Evolutionary conservation across 2,329 filamentous ascomycete genomes (phyloP).

Genomic region (Graphiopsis chlorocephala): DNA sequence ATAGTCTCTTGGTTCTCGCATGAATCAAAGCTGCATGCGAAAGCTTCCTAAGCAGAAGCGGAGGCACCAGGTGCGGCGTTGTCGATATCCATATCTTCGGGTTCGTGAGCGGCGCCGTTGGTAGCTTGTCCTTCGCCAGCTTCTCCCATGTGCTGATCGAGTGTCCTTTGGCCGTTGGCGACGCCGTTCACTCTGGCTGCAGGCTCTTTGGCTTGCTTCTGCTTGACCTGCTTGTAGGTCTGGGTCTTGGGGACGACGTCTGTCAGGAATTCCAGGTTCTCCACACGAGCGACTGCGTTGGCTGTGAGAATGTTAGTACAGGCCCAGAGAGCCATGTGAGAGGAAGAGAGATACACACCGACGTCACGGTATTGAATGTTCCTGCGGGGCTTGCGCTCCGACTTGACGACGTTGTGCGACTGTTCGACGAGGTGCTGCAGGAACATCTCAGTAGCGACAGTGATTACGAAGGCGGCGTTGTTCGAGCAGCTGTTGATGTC

Average conservation of each 20-base stretch:
- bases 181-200: conserved; percentile 14
- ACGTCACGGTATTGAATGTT: conserved; percentile 97
- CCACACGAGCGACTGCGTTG: conserved; percentile 78
- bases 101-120: conserved; percentile 23
- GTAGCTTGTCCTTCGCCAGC: conserved; percentile 21
- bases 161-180: conserved; percentile 19
- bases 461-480: conserved; percentile 91
- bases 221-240: conserved; percentile 76
- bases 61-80: conserved; percentile 3
- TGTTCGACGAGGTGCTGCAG: conserved; percentile 86
- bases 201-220: conserved; percentile 39
- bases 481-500: conserved; percentile 85
- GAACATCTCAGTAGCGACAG: conserved; percentile 92
- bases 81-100: conserved; percentile 26
- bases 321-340: background rate
- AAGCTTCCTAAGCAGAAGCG: background rate
- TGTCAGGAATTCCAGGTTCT: conserved; percentile 91
- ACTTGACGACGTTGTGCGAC: conserved; percentile 81
- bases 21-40: background rate
- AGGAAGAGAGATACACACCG: conserved; percentile 50
- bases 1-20: background rate
- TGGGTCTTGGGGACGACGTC: conserved; percentile 87
- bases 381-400: conserved; percentile 85
- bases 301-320: conserved; percentile 49
- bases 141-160: conserved; percentile 20